Percentiles rank a stretch among this genome's conserved stretches.
Evolutionary conservation across 1,139 yeast species (phyloP).

Genomic region (Hemisphaericaspora xylofermentans): DNA sequence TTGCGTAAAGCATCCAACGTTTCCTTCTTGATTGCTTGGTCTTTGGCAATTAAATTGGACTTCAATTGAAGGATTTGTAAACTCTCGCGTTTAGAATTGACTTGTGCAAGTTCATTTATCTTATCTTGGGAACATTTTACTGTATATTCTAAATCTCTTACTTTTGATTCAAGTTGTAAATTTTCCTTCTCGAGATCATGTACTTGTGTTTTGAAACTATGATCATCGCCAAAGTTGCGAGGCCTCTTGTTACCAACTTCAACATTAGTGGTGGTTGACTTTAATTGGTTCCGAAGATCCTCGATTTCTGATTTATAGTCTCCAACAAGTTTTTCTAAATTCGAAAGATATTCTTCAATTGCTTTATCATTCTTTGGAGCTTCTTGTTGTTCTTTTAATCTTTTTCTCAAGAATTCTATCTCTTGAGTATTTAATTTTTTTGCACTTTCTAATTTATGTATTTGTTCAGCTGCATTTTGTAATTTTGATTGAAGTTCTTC

Average conservation of each 20-base stretch:
- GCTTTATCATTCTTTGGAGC: constrained; percentile 19
- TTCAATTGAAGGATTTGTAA: constrained; percentile 61
- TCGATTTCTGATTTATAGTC: constrained; percentile 57
- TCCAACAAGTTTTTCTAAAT: constrained; percentile 53
- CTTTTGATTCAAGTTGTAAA: constrained; percentile 36
- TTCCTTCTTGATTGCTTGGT: constrained; percentile 60
- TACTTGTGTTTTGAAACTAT: constrained; percentile 26
- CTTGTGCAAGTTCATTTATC: constrained; percentile 26
- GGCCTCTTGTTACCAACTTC: constrained; percentile 28
- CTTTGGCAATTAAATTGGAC: constrained; percentile 64
- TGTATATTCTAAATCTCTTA: constrained; percentile 32
- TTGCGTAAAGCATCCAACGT: constrained; percentile 50
- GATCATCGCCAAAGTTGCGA: constrained; percentile 21
- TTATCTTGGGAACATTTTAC: constrained; percentile 33
- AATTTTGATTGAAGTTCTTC: constrained; percentile 14
- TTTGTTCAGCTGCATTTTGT: constrained; percentile 22
- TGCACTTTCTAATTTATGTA: constrained; percentile 52
- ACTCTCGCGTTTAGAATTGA: constrained; percentile 32
- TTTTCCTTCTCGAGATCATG: constrained; percentile 43
- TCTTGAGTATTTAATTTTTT: constrained; percentile 59
- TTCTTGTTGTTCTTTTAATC: constrained; percentile 32
- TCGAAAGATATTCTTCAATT: constrained; percentile 37
- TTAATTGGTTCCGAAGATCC: constrained; percentile 32
- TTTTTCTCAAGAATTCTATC: constrained; percentile 54
- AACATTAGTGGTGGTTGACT: constrained; percentile 3